Conservation (phyloP, 805 yeast species). For the Candida xyloterini region DNA sequence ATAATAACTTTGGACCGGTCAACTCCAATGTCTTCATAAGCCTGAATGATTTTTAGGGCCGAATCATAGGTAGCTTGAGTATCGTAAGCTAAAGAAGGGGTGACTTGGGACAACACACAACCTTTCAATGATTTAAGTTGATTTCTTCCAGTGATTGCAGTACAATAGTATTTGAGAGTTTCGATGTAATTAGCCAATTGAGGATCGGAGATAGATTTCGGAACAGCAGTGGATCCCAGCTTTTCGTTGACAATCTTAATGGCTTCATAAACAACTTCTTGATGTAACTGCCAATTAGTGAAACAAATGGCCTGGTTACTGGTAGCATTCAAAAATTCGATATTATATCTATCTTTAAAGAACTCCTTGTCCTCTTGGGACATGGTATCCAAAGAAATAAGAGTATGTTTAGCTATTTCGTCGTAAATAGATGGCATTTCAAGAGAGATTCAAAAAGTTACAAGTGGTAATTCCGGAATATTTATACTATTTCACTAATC, state of each 20-base stretch:
- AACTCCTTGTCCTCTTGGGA: conserved; percentile 22
- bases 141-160: conserved; percentile 26
- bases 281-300: conserved; percentile 23
- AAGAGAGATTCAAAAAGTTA: not conserved
- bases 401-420: conserved; percentile 21
- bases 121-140: conserved; percentile 23
- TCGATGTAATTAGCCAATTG: conserved; percentile 15
- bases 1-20: conserved; percentile 31
- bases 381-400: conserved; percentile 26
- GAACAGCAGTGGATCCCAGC: conserved; percentile 8
- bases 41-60: conserved; percentile 30
- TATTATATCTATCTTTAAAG: conserved; percentile 9
- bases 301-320: conserved; percentile 29
- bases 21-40: conserved; percentile 34
- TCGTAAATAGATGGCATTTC: conserved; percentile 13
- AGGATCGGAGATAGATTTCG: conserved; percentile 13
- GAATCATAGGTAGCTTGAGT: conserved; percentile 25
- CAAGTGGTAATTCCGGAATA: not conserved
- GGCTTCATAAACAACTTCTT: conserved; percentile 23
- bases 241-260: conserved; percentile 15
- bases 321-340: conserved; percentile 28
- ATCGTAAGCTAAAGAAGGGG: conserved; percentile 28
- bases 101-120: conserved; percentile 29
- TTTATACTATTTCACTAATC: not conserved
- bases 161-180: conserved; percentile 19